Conservation (phyloP, 495 filamentous ascomycete genomes). For the Aspergillus steynii region DNA sequence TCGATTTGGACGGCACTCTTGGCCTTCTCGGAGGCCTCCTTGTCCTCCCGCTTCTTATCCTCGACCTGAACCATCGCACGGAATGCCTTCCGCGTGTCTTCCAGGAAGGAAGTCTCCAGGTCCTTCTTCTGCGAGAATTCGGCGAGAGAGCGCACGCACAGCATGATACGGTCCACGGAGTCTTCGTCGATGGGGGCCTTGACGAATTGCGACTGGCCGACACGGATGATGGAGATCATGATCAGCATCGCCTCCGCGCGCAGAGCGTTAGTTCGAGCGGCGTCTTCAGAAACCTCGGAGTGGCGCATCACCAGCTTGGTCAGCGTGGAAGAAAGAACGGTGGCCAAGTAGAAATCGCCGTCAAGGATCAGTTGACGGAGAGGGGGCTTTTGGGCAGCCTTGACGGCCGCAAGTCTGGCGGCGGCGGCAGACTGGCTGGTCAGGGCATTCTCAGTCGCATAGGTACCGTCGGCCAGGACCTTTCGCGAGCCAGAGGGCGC, state of each 20-base stretch:
- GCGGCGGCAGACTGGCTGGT: slow-evolving; percentile 88
- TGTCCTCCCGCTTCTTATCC: slow-evolving; percentile 92
- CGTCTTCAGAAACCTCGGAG: slow-evolving; percentile 86
- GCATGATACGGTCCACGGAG: slow-evolving; percentile 96
- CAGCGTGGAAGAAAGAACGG: slow-evolving; percentile 89
- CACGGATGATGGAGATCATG: slow-evolving; percentile 98
- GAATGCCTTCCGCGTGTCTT: slow-evolving; percentile 96
- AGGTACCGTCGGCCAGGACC: slow-evolving; percentile 94
- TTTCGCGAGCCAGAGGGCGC: slow-evolving; percentile 82
- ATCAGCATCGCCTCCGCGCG: slow-evolving; percentile 98
- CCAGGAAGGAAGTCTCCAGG: slow-evolving; percentile 87
- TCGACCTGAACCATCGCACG: slow-evolving; percentile 97
- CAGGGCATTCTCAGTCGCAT: slow-evolving; percentile 93
- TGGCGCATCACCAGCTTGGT: slow-evolving; percentile 99
- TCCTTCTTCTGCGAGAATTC: slow-evolving; percentile 89
- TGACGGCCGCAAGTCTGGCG: slow-evolving; percentile 93
- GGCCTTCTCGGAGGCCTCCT: slow-evolving; percentile 87
- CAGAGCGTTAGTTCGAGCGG: slow-evolving; percentile 86
- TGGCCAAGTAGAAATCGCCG: slow-evolving; percentile 95
- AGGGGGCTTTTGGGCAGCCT: slow-evolving; percentile 94
- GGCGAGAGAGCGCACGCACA: slow-evolving; percentile 86
- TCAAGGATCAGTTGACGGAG: slow-evolving; percentile 94
- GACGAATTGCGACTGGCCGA: slow-evolving; percentile 96
- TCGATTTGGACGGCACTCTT: slow-evolving; percentile 95
- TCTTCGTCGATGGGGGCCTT: slow-evolving; percentile 98